phyloP scores from a whole-genome alignment of 139 green algal genomes.

The Chlamydomonas sp. region DNA sequence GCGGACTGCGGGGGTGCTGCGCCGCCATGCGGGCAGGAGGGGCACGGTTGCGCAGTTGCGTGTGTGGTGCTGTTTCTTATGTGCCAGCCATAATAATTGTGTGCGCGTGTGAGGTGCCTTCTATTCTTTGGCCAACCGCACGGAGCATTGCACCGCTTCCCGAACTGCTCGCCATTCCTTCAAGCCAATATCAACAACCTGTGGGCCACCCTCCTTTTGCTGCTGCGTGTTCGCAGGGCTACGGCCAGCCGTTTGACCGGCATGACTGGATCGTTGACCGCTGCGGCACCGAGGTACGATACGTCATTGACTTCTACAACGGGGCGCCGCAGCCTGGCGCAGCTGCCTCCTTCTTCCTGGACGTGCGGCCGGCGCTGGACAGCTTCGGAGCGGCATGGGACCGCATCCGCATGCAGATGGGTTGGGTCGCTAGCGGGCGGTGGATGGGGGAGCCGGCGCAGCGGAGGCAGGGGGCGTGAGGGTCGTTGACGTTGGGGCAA shows the following conservation, averaged over 20 bases:
- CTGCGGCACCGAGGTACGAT: slow-evolving; percentile 81
- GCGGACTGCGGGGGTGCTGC: too few species aligned
- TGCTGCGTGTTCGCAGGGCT: slow-evolving; percentile 64
- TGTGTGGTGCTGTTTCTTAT: too few species aligned
- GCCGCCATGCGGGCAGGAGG: too few species aligned
- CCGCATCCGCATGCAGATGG: slow-evolving; percentile 63
- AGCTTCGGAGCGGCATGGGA: slow-evolving; percentile 67
- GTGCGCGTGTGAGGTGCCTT: too few species aligned
- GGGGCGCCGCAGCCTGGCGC: slow-evolving; percentile 62
- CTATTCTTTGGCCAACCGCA: too few species aligned
- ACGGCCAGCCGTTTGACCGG: slow-evolving; percentile 93
- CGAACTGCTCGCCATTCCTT: too few species aligned
- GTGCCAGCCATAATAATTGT: too few species aligned
- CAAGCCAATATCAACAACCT: too few species aligned
- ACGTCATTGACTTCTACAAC: slow-evolving; percentile 98
- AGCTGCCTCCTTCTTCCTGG: slow-evolving; percentile 90
- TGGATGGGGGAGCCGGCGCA: slow-evolving; percentile 25
- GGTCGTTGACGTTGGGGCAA: background rate
- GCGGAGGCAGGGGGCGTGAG: background rate
- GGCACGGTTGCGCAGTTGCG: too few species aligned
- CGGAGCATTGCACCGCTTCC: too few species aligned
- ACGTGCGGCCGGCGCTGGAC: slow-evolving; percentile 92
- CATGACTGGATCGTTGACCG: slow-evolving; percentile 96
- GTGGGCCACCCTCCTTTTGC: background rate
- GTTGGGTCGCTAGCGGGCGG: slow-evolving; percentile 38